These are phyloP conservation scores for Penicilliopsis zonata DNA, from an alignment of 495 filamentous ascomycete genomes.

Conservation along the genomic window DNA sequence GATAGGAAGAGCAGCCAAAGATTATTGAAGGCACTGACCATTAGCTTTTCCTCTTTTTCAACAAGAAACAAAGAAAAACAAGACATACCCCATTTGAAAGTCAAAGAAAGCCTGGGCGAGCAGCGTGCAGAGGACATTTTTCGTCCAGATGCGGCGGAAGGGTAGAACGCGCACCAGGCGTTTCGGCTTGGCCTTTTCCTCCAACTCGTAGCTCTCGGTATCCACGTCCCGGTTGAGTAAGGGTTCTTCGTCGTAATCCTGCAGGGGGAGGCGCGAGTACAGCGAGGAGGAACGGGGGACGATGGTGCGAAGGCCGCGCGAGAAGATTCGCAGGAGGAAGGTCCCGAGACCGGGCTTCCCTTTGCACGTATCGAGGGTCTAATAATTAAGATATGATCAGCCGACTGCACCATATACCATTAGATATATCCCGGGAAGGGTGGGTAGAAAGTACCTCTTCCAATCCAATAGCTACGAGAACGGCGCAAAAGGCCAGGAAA, in stretches of 20 bases:
- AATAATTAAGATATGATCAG: slow-evolving; percentile 1
- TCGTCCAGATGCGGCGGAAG: slow-evolving; percentile 68
- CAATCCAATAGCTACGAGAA: slow-evolving; percentile 48
- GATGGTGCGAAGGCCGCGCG: slow-evolving; percentile 14
- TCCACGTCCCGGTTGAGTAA: slow-evolving; percentile 16
- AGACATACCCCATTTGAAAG: slow-evolving; percentile 49
- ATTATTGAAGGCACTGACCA: slow-evolving; percentile 58
- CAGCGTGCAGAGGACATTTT: slow-evolving; percentile 60
- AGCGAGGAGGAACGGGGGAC: slow-evolving; percentile 24
- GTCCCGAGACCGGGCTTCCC: slow-evolving; percentile 30
- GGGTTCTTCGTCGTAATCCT: slow-evolving; percentile 25
- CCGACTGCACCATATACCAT: neutral
- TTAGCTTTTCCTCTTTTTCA: neutral
- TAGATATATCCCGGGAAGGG: neutral
- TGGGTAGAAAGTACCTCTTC: slow-evolving; percentile 45
- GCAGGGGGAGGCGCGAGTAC: slow-evolving; percentile 23
- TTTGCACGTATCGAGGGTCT: slow-evolving; percentile 32
- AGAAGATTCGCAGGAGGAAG: slow-evolving; percentile 18
- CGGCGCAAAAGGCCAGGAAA: slow-evolving; percentile 45
- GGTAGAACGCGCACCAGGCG: slow-evolving; percentile 34
- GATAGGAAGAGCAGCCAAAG: slow-evolving; percentile 80
- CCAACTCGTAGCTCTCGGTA: slow-evolving; percentile 28
- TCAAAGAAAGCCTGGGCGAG: slow-evolving; percentile 57
- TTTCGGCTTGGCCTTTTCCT: slow-evolving; percentile 23
- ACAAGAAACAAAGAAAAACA: neutral